A percentile compares a stretch with the other conserved stretches of the same genome.
Evolutionary conservation across 1,284 basidiomycete species (phyloP).

Genomic region (Pseudozyma tsukubaensis): DNA sequence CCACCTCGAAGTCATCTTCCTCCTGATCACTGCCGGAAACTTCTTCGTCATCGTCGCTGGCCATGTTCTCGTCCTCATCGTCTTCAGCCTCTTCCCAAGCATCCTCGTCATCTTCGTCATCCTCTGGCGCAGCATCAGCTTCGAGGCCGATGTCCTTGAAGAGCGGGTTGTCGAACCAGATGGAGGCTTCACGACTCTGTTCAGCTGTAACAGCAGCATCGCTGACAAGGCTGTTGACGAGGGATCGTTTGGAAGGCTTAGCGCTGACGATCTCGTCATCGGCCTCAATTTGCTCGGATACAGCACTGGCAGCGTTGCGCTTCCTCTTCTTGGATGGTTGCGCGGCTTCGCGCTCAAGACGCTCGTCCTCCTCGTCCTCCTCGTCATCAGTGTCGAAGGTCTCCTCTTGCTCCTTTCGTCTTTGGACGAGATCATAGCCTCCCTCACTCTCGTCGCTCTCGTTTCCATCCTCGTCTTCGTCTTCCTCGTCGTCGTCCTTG

Average conservation of each 20-base stretch:
- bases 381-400: constrained; percentile 73
- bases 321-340: constrained; percentile 63
- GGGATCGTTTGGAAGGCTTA: constrained; percentile 41
- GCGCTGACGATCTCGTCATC: constrained; percentile 18
- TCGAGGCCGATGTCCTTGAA: constrained; percentile 81
- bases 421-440: constrained; percentile 81
- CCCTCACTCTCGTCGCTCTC: constrained; percentile 70
- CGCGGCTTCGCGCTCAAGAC: constrained; percentile 56
- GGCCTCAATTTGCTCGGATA: constrained; percentile 5
- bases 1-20: constrained; percentile 64
- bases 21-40: constrained; percentile 37
- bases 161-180: constrained; percentile 96
- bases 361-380: constrained; percentile 69
- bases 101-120: constrained; percentile 64
- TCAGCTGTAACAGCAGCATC: constrained; percentile 44
- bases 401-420: constrained; percentile 75
- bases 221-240: constrained; percentile 51
- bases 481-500: constrained; percentile 51
- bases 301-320: constrained; percentile 16
- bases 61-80: constrained; percentile 62
- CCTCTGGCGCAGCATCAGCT: constrained; percentile 71
- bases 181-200: constrained; percentile 72
- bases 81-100: constrained; percentile 68
- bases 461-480: constrained; percentile 68
- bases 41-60: constrained; percentile 55